Conservation (phyloP, 768 basidiomycete genomes). For the Tremella yokohamensis region DNA sequence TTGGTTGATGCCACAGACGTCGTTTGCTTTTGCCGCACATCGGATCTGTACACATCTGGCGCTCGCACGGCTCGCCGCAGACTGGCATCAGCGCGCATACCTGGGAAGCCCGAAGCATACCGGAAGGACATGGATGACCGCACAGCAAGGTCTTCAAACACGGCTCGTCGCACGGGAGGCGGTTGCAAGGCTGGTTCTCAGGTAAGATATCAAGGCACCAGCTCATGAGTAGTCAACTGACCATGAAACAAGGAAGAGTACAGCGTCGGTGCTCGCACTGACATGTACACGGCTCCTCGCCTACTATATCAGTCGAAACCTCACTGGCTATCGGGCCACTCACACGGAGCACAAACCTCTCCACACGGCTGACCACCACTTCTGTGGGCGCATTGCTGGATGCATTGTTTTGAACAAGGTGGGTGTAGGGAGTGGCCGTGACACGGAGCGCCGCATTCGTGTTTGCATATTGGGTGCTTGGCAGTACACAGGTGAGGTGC, state of each 20-base stretch:
- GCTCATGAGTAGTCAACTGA: conserved; percentile 48
- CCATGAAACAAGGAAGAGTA: conserved; percentile 66
- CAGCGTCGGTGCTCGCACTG: conserved; percentile 59
- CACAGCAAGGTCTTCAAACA: conserved; percentile 59
- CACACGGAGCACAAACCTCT: conserved; percentile 10
- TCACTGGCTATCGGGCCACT: background rate
- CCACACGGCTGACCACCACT: conserved; percentile 13
- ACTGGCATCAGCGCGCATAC: conserved; percentile 52
- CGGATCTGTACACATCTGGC: conserved; percentile 57
- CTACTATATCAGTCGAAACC: conserved; percentile 51
- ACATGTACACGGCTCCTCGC: conserved; percentile 64
- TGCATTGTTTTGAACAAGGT: conserved; percentile 56
- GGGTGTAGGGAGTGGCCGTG: conserved; percentile 57
- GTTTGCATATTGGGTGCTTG: conserved; percentile 1
- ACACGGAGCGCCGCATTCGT: conserved; percentile 58
- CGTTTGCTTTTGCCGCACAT: conserved; percentile 52
- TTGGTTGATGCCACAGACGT: too few species aligned
- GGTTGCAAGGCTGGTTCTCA: conserved; percentile 58
- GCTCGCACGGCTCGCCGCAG: conserved; percentile 63
- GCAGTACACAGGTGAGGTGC: conserved; percentile 3
- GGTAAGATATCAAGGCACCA: too few species aligned
- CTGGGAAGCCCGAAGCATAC: conserved; percentile 50
- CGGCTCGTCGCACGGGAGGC: conserved; percentile 62
- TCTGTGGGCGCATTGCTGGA: conserved; percentile 60
- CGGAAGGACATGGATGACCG: conserved; percentile 66